phyloP scores from a whole-genome alignment of 805 yeast species.

The Saturnispora zaruensis region DNA sequence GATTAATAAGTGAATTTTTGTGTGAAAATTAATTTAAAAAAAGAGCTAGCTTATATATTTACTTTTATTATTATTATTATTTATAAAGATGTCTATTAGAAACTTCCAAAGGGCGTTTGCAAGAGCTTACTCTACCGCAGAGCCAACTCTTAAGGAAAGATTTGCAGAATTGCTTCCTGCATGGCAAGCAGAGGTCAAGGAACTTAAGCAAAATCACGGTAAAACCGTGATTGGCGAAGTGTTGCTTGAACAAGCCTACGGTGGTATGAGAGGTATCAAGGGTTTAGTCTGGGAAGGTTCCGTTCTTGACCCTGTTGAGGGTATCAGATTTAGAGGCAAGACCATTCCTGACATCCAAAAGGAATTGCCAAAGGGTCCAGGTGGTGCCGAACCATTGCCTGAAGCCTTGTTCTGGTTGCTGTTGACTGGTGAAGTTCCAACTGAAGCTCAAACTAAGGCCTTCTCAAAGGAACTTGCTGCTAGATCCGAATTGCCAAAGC shows the following conservation, averaged over 20 bases:
- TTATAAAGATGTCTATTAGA: constrained; percentile 20
- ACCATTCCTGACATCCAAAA: constrained; percentile 74
- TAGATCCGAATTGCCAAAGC: constrained; percentile 69
- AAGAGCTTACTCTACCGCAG: constrained; percentile 33
- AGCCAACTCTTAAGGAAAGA: constrained; percentile 77
- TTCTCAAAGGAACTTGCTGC: constrained; percentile 72
- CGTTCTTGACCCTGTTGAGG: constrained; percentile 75
- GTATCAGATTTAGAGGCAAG: constrained; percentile 78
- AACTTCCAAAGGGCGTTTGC: constrained; percentile 24
- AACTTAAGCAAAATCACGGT: constrained; percentile 86
- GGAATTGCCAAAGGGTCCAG: constrained; percentile 67
- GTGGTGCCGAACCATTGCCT: constrained; percentile 58
- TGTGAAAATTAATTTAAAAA: no score
- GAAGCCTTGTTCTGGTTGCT: constrained; percentile 79
- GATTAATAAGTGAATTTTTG: background rate
- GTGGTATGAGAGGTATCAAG: constrained; percentile 87
- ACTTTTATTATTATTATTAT: background rate
- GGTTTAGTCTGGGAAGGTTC: constrained; percentile 87
- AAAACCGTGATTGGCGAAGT: constrained; percentile 71
- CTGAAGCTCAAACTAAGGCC: constrained; percentile 59
- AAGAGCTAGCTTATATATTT: background rate
- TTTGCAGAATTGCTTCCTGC: constrained; percentile 89
- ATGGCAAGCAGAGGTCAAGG: constrained; percentile 84
- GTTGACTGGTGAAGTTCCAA: constrained; percentile 77
- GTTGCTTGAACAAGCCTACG: constrained; percentile 71